Evolutionary conservation across 495 filamentous ascomycete species (phyloP).

Genomic region (Tuber calosporum): DNA sequence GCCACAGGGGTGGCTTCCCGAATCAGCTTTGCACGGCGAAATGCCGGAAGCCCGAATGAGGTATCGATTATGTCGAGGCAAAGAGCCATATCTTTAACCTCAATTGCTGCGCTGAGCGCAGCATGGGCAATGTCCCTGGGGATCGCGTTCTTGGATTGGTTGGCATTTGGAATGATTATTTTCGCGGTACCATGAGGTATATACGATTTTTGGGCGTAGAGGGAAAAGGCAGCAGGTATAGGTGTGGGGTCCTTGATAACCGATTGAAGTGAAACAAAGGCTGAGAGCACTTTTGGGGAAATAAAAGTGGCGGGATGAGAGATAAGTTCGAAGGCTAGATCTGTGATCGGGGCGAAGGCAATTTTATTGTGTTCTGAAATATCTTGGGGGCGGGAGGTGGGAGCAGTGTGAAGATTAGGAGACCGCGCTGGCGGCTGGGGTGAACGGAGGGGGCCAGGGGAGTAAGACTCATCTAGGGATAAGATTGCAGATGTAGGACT

Average conservation of each 20-base stretch:
- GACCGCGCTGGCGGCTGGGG: neutral
- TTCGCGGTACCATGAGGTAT: conserved; percentile 56
- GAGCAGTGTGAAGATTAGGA: neutral
- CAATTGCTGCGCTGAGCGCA: conserved; percentile 71
- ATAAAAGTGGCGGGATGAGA: conserved; percentile 75
- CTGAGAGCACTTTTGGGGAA: conserved; percentile 58
- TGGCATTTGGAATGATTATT: conserved; percentile 58
- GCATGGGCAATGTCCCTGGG: conserved; percentile 56
- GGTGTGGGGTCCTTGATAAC: conserved; percentile 62
- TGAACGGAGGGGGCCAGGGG: neutral
- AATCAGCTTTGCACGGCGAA: conserved; percentile 57
- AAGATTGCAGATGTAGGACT: conserved; percentile 51
- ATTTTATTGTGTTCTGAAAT: neutral
- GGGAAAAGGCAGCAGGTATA: conserved; percentile 68
- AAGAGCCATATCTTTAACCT: conserved; percentile 63
- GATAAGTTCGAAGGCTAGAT: conserved; percentile 57
- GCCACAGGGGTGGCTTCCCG: conserved; percentile 38
- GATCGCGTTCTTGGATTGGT: conserved; percentile 62
- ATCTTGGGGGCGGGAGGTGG: neutral
- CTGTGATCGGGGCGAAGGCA: conserved; percentile 48
- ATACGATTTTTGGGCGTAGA: conserved; percentile 74
- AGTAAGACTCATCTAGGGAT: conserved; percentile 48
- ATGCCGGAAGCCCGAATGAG: conserved; percentile 67
- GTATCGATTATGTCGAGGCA: conserved; percentile 74
- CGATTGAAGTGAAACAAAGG: conserved; percentile 65